A percentile compares a stretch with the other conserved stretches of the same genome.
phyloP scores from a whole-genome alignment of 2,329 filamentous ascomycete genomes.

The Diaporthe ilicicola region DNA sequence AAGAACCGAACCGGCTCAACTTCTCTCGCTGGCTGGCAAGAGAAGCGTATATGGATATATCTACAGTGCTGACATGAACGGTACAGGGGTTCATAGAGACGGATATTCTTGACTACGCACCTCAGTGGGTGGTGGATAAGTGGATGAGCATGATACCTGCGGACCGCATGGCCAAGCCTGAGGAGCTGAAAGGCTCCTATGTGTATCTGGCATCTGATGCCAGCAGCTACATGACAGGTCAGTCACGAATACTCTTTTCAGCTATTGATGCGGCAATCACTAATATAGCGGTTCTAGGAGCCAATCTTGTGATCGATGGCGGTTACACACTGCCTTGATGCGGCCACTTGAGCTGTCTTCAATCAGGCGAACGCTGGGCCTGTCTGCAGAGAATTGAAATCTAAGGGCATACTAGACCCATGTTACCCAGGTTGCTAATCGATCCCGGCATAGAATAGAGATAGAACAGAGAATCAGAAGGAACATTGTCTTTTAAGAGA shows the following conservation, averaged over 20 bases:
- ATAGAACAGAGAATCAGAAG: no score
- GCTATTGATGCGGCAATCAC: not conserved
- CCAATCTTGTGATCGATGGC: constrained; percentile 7
- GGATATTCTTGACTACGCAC: constrained; percentile 43
- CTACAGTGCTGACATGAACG: not conserved
- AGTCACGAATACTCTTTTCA: constrained; percentile 1
- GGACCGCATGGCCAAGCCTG: constrained; percentile 41
- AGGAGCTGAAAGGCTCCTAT: constrained; percentile 47
- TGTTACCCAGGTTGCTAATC: no score
- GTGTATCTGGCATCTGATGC: constrained; percentile 50
- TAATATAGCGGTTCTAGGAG: not conserved
- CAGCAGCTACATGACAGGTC: constrained; percentile 51
- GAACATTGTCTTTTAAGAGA: no score
- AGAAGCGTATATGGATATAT: not conserved
- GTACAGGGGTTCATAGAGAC: constrained; percentile 44
- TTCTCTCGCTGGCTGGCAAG: constrained; percentile 1
- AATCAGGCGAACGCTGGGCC: no score
- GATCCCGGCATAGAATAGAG: no score
- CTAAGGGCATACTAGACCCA: no score
- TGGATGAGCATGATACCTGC: constrained; percentile 44
- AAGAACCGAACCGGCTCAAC: not conserved
- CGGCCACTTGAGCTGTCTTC: no score
- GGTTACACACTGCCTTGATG: constrained; percentile 9
- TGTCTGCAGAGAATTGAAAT: no score
- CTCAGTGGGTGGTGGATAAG: constrained; percentile 41